Evolutionary conservation across 805 yeast species (phyloP), one percentile per base, ranked within the genome.

Genomic region (Candida vartiovaarae): DNA sequence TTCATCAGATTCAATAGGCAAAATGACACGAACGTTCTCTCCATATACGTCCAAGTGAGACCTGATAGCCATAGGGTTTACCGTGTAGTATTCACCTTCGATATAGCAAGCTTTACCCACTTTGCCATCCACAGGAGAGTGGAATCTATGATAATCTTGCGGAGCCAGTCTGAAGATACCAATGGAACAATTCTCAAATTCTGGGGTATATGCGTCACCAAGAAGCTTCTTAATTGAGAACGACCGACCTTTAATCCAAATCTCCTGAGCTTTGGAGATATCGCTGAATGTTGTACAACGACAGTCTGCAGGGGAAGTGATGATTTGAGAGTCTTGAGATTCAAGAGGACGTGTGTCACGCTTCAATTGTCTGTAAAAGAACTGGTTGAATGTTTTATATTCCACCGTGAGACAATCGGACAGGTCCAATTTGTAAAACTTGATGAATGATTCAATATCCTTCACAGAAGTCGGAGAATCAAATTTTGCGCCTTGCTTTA

Each of bases 11-110:
- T 84, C 77, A 23, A 91, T 80, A 0, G 95, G 89, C 2, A 90
- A 71, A 2, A 89, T 66, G 4, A 82, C 81, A 34, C 98, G 71
- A 1, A 86, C 80, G 56, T 91, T 91, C 54, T 90, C 97, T 7
- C 97, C 96, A 64, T 78, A 93, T 1, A 91, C 97, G 61, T 91
- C 98, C 44, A 91, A 65, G 8, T 78, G 76, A 2, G 95, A 84
- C 44, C 98, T 65, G 31, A 93, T 76, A 0, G 98, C 98, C 98
- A 91, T 91, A 1, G 98, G 98, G 57, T 91, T 91, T 20, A 91
- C 99, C 0, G 98, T 91, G 60, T 87, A 91, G 60, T 91, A 91
- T 55, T 89, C 93, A 1, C 98, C 99, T 32, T 80, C 84, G 30
- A 91, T 84, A 51, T 70, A 73, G 38, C 70, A 70, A 11, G 91